Evolutionary conservation across 2,329 filamentous ascomycete species (phyloP), one percentile per base, ranked within the genome.

Genomic region (Aspergillus sp.): DNA sequence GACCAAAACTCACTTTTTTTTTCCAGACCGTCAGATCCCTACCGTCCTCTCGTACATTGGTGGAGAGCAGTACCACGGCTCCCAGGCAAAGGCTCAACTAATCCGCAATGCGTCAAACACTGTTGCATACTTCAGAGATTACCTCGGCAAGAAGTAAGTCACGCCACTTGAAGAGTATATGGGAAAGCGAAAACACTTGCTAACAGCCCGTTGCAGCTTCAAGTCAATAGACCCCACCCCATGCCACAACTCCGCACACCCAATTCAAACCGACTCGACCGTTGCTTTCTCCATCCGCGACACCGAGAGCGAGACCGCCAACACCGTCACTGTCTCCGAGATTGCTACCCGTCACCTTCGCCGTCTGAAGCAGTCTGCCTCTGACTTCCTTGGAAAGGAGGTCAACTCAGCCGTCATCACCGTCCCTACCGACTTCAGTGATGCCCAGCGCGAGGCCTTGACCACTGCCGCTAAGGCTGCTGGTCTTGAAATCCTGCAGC

Each of bases 221-320:
- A 93, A 96, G 81, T 90, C 91, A 64, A 96, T 99, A 83, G 95
- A 99, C 77, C 91, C 93, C 63, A 96, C 91, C 53, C 91, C 96
- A 75, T 93, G 89, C 83, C 93, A 98, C 76, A 89, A 91, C 68
- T 96, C 92, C 56, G 91, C 93, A 57, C 95, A 97, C 79, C 93
- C 95, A 63, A 79, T 90, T 75, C 89, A 96, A 64, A 78, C 83
- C 66, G 84, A 86, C 62, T 86, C 85, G 62, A 83, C 84, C 56
- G 84, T 97, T 62, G 86, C 89, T 59, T 98, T 99, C 80, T 86
- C 85, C 60, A 86, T 98, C 69, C 86, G 90, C 75, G 93, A 98
- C 75, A 88, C 89, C 74, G 79, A 76, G 21, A 82, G 79, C 61
- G 86, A 86, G 62, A 85, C 86, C 45, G 74, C 79, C 49, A 93